Conservation (phyloP, 345 rosid species). For the Syzygium grande region DNA sequence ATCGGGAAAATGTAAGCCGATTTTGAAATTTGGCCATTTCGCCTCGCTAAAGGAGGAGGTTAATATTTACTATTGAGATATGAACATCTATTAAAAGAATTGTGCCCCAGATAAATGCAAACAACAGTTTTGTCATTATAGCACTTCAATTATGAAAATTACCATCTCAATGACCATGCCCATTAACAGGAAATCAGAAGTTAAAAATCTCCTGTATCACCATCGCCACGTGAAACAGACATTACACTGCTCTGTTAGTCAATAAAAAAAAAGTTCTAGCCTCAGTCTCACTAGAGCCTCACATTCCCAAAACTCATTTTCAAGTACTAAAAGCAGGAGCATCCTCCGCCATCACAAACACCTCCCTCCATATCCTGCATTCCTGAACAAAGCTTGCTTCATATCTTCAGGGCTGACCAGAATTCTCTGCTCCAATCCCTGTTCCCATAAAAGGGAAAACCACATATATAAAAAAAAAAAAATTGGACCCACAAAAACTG, state of each 20-base stretch:
- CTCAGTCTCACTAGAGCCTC: background rate
- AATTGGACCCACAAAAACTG: background rate
- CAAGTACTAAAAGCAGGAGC: background rate
- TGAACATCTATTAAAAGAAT: background rate
- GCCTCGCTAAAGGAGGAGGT: background rate
- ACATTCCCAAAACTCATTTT: background rate
- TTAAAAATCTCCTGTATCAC: background rate
- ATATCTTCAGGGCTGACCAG: constrained; percentile 56
- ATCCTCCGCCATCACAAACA: constrained; percentile 30
- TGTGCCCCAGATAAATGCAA: background rate
- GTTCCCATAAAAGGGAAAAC: background rate
- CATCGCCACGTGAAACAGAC: background rate
- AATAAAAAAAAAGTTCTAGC: background rate
- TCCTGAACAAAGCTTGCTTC: constrained; percentile 79
- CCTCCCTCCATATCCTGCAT: constrained; percentile 97
- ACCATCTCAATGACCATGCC: background rate
- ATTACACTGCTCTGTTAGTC: background rate
- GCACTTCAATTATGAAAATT: background rate
- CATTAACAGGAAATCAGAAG: background rate
- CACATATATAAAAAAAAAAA: background rate
- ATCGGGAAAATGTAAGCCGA: background rate
- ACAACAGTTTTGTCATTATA: background rate
- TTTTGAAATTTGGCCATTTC: background rate
- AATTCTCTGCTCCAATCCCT: constrained; percentile 41
- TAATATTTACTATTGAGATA: background rate